Evolutionary conservation across 2,329 filamentous ascomycete genomes (phyloP), one percentile per base, ranked within the genome.

Genomic region (Apiospora arundinis): DNA sequence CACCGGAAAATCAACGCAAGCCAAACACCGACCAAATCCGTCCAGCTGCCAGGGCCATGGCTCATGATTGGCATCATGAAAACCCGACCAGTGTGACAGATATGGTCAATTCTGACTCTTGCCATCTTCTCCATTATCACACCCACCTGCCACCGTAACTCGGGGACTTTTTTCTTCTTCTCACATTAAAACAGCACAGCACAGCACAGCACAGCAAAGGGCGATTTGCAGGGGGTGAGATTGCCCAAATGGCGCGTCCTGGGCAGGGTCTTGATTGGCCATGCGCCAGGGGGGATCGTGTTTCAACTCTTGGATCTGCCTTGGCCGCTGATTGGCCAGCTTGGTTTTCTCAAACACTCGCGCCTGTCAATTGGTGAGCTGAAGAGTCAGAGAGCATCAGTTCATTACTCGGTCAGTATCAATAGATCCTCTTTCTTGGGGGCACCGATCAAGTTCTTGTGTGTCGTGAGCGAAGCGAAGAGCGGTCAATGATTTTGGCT

Each of bases 291-390:
- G 40, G 37, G 40, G 65, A 67, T 67, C 65, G 65, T 37, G 65
- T 67, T 67, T 67, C 65, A 67, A 67, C 65, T 67, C 65, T 67
- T 16, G 65, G 65, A 67, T 67, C 65, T 12, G 40, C n/a, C 11
- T 0, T 12, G 7, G n/a, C 42, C 25, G 1, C n/a, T 67, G 40
- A 67, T 67, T 67, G 65, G 65, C 18, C 42, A 25, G 40, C 65
- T 67, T 3, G 65, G 25, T 9, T 46, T 67, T 67, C 56, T 67
- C 65, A 67, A 67, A 67, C 65, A 67, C 65, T 67, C 65, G 56
- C 56, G 56, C 56, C 56, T 63, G 65, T 67, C 65, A 46, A 67
- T 63, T 63, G 32, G 56, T 40, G 56, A 63, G 56, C 56, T 63
- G 56, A 63, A 63, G 56, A 63, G 56, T 63, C 56, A 63, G 32